phyloP scores from a whole-genome alignment of 495 filamentous ascomycete genomes.

The Immersiella caudata region DNA sequence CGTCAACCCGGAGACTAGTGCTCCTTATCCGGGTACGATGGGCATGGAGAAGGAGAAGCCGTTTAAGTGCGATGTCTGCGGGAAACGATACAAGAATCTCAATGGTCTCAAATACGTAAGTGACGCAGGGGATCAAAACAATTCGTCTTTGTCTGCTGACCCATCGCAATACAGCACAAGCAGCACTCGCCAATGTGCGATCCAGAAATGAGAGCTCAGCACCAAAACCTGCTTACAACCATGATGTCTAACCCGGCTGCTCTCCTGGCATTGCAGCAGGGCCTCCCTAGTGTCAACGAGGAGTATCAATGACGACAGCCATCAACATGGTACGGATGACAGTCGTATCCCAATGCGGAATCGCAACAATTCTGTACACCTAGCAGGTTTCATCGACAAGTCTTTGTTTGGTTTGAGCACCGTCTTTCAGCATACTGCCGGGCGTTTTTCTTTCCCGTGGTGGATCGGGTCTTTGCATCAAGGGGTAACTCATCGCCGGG shows the following conservation, averaged over 20 bases:
- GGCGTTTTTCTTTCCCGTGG: conserved; percentile 28
- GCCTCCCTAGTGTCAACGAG: conserved; percentile 52
- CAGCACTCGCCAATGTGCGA: conserved; percentile 78
- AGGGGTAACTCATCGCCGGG: conserved; percentile 20
- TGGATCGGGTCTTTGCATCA: conserved; percentile 28
- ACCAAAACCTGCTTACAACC: conserved; percentile 41
- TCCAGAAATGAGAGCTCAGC: conserved; percentile 42
- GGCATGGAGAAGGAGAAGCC: conserved; percentile 99
- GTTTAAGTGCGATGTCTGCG: conserved; percentile 93
- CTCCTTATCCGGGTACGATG: conserved; percentile 90
- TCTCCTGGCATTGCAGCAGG: conserved; percentile 36
- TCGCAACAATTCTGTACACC: not conserved
- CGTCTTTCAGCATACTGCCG: conserved; percentile 33
- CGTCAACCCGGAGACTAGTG: conserved; percentile 91
- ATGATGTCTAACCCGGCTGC: conserved; percentile 43
- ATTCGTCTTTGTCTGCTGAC: conserved; percentile 11
- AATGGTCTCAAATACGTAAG: conserved; percentile 89
- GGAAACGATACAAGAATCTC: conserved; percentile 98
- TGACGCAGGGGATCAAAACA: not conserved
- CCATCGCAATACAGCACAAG: conserved; percentile 59
- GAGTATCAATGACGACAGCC: conserved; percentile 29
- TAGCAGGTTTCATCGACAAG: conserved; percentile 4
- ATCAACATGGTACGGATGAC: not conserved
- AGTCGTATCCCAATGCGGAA: not conserved
- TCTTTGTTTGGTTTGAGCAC: conserved; percentile 20